These are phyloP conservation scores for Alloteropsis angusta DNA, from an alignment of 202 grass and related monocot genomes.

Conservation along the genomic window DNA sequence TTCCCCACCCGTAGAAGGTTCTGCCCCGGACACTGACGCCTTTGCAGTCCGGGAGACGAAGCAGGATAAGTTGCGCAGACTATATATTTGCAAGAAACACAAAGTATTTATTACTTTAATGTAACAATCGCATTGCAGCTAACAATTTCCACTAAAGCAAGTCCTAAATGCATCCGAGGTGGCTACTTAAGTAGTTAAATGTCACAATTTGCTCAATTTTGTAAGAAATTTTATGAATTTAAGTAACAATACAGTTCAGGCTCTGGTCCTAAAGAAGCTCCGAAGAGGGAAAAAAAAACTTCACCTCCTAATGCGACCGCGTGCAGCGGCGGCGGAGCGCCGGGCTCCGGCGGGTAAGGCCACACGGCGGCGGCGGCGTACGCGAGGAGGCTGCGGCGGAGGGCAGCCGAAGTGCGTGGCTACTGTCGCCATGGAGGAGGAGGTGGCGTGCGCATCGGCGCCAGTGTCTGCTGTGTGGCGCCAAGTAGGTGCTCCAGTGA, in stretches of 20 bases:
- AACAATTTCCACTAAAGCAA: background rate
- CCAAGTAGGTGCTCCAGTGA: constrained; percentile 4
- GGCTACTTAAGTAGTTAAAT: background rate
- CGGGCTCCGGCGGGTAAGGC: background rate
- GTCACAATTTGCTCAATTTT: background rate
- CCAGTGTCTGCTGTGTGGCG: constrained; percentile 29
- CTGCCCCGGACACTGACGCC: constrained; percentile 31
- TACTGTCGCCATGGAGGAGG: constrained; percentile 32
- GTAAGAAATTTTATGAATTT: background rate
- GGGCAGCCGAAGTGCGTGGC: constrained; percentile 16
- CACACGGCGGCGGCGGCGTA: background rate
- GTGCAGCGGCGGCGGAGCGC: background rate
- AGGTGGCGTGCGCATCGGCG: background rate
- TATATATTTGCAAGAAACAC: constrained; percentile 12
- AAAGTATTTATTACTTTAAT: background rate
- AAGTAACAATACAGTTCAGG: background rate
- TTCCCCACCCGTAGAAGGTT: constrained; percentile 30
- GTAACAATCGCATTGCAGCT: background rate
- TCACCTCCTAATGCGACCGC: constrained; percentile 29
- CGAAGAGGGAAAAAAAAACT: background rate
- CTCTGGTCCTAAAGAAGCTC: background rate
- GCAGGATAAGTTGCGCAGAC: constrained; percentile 14
- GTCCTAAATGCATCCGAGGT: background rate
- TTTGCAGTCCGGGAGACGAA: constrained; percentile 1
- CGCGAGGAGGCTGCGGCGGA: constrained; percentile 2